A percentile compares a stretch with the other conserved stretches of the same genome.
phyloP scores from a whole-genome alignment of 352 stramenopile genomes.

The Pythium rishiriense region DNA sequence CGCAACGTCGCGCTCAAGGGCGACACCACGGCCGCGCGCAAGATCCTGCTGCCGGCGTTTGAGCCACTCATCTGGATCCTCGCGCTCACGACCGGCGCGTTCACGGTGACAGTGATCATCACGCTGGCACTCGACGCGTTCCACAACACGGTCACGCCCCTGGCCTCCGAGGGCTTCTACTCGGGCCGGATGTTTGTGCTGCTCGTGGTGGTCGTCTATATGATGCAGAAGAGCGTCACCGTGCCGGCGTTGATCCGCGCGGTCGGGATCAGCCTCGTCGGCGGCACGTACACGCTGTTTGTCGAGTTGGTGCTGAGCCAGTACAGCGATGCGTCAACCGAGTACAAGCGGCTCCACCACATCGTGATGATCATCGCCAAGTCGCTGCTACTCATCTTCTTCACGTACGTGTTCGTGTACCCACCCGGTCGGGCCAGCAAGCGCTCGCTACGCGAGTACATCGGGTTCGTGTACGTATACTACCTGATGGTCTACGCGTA shows the following conservation, averaged over 20 bases:
- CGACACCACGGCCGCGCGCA: slow-evolving; percentile 45
- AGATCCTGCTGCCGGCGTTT: slow-evolving; percentile 64
- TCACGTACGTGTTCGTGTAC: slow-evolving; percentile 41
- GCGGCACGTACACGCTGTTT: slow-evolving; percentile 39
- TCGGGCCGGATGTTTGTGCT: slow-evolving; percentile 52
- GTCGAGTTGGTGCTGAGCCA: slow-evolving; percentile 21
- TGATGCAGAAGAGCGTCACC: slow-evolving; percentile 61
- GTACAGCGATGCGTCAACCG: slow-evolving; percentile 17
- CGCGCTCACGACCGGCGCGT: slow-evolving; percentile 32
- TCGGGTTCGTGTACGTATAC: slow-evolving; percentile 20
- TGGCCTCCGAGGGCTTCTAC: slow-evolving; percentile 47
- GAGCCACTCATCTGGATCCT: slow-evolving; percentile 69
- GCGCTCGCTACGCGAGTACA: slow-evolving; percentile 25
- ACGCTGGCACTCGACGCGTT: slow-evolving; percentile 33
- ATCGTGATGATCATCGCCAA: slow-evolving; percentile 5
- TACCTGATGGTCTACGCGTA: slow-evolving; percentile 25
- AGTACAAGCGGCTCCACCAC: slow-evolving; percentile 5
- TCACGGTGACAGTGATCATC: slow-evolving; percentile 32
- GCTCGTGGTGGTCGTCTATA: slow-evolving; percentile 47
- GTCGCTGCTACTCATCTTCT: slow-evolving; percentile 34
- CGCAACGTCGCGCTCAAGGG: slow-evolving; percentile 52
- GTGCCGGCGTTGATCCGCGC: slow-evolving; percentile 41
- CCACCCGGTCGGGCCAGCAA: slow-evolving; percentile 45
- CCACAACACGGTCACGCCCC: slow-evolving; percentile 5
- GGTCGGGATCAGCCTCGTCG: slow-evolving; percentile 38